Percentiles rank a stretch among this genome's conserved stretches.
These are phyloP conservation scores for Collybiopsis luxurians DNA, from an alignment of 768 basidiomycete species.

Conservation along the genomic window DNA sequence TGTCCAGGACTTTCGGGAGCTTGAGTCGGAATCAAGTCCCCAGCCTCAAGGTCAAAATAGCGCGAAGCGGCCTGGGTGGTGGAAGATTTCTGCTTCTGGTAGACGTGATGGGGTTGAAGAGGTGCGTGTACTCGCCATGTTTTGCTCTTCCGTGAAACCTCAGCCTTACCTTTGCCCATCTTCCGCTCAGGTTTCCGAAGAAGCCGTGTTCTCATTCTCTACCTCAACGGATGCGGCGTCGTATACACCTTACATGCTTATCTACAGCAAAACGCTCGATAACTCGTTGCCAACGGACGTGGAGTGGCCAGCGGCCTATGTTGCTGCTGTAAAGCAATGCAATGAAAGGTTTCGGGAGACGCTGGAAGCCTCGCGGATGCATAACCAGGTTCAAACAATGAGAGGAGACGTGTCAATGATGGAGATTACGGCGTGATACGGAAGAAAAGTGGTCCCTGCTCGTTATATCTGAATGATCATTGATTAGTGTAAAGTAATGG, in stretches of 20 bases:
- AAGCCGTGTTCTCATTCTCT: neutral
- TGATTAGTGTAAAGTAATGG: too few species aligned
- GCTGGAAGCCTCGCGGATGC: too few species aligned
- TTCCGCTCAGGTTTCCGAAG: neutral
- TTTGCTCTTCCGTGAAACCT: neutral
- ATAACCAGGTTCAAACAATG: too few species aligned
- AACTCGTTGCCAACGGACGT: too few species aligned
- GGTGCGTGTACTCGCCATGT: neutral
- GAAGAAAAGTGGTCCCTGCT: too few species aligned
- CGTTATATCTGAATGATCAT: too few species aligned
- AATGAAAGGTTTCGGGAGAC: too few species aligned
- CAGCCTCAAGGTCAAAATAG: neutral
- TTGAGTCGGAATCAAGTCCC: neutral
- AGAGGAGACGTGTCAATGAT: too few species aligned
- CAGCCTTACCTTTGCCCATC: neutral
- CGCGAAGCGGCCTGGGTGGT: neutral
- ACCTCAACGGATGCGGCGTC: neutral
- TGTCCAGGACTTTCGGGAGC: neutral
- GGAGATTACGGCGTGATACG: too few species aligned
- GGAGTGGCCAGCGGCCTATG: too few species aligned
- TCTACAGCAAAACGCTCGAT: neutral
- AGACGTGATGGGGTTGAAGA: neutral
- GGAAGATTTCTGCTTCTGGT: neutral
- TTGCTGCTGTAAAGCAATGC: too few species aligned
- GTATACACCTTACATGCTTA: conserved; percentile 4